Conservation (phyloP, 176 grass and related monocot genomes). For the Calamus simplicifolius region DNA sequence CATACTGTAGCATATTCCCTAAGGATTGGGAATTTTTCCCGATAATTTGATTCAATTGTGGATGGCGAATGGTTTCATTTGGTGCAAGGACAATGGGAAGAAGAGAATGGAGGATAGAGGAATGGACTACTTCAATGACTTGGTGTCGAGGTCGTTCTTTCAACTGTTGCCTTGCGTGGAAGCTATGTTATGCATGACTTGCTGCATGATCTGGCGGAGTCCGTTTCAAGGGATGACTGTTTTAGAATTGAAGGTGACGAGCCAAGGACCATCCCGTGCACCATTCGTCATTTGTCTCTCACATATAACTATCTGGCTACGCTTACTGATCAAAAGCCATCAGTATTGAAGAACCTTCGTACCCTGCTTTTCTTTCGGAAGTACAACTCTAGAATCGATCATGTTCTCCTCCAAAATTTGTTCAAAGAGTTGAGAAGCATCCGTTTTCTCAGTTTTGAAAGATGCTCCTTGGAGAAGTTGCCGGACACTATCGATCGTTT, state of each 20-base stretch:
- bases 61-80: slow-evolving; percentile 34
- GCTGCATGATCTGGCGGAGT: slow-evolving; percentile 33
- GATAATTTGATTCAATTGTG: slow-evolving; percentile 25
- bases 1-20: slow-evolving; percentile 35
- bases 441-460: slow-evolving; percentile 8
- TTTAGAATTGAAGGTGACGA: slow-evolving; percentile 2
- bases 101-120: slow-evolving; percentile 16
- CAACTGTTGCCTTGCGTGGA: background rate
- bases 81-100: background rate
- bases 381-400: too few relatives aligned
- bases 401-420: background rate
- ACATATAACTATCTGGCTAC: too few relatives aligned
- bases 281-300: slow-evolving; percentile 12
- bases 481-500: slow-evolving; percentile 12
- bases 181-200: slow-evolving; percentile 41
- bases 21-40: slow-evolving; percentile 35
- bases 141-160: slow-evolving; percentile 32
- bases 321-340: too few relatives aligned
- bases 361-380: too few relatives aligned
- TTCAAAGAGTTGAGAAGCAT: slow-evolving; percentile 2
- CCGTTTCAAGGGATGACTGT: slow-evolving; percentile 6
- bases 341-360: background rate
- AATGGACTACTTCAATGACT: slow-evolving; percentile 20
- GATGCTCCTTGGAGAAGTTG: slow-evolving; percentile 3
- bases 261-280: background rate